phyloP scores from a whole-genome alignment of 495 filamentous ascomycete species.

The Penicillium desertorum region DNA sequence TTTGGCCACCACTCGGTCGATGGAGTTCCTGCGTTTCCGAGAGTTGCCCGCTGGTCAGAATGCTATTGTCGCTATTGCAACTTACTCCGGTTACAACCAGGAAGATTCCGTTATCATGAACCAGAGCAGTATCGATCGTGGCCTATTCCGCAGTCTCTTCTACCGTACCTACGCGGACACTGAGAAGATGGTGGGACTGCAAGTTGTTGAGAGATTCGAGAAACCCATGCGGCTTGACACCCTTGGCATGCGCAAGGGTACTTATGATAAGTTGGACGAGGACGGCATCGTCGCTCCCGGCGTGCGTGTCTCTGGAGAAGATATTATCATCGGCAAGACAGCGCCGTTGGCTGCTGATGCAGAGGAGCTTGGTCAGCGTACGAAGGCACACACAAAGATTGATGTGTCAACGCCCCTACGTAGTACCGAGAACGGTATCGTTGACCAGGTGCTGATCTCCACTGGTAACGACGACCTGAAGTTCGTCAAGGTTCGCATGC shows the following conservation, averaged over 20 bases:
- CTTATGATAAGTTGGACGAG: conserved; percentile 96
- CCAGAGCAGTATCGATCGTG: conserved; percentile 96
- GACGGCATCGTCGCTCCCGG: conserved; percentile 93
- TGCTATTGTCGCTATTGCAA: conserved; percentile 94
- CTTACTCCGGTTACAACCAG: conserved; percentile 99
- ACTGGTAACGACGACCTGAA: conserved; percentile 81
- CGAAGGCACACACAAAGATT: conserved; percentile 83
- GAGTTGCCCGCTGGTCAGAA: conserved; percentile 97
- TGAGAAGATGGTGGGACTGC: conserved; percentile 90
- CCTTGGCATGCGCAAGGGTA: conserved; percentile 86
- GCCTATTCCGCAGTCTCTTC: conserved; percentile 95
- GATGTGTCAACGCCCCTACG: conserved; percentile 93
- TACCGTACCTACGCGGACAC: conserved; percentile 95
- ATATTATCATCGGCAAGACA: conserved; percentile 99
- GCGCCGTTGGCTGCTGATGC: conserved; percentile 88
- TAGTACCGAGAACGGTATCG: conserved; percentile 93
- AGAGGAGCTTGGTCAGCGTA: conserved; percentile 90
- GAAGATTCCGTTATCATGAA: conserved; percentile 99
- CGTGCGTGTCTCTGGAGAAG: conserved; percentile 90
- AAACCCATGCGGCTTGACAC: conserved; percentile 89
- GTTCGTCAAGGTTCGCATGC: conserved; percentile 95
- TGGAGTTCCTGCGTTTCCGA: conserved; percentile 98
- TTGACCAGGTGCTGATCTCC: conserved; percentile 89
- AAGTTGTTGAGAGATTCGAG: conserved; percentile 87
- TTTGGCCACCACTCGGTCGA: conserved; percentile 89